These are phyloP conservation scores for Yarrowia bubula DNA, from an alignment of 805 yeast genomes.

Conservation along the genomic window DNA sequence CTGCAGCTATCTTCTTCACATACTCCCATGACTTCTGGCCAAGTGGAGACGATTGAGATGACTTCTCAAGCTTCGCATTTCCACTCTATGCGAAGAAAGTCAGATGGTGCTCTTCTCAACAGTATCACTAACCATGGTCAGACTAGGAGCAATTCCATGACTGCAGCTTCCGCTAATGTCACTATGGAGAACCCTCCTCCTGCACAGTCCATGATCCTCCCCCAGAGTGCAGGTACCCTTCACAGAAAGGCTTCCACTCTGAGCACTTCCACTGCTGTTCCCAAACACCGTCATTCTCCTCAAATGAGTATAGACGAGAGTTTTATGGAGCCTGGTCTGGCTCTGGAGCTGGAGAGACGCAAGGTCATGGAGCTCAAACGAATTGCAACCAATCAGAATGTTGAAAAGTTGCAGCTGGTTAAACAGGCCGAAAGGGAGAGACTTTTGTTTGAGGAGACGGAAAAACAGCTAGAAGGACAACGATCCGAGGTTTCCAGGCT, in stretches of 20 bases:
- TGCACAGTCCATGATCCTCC: not conserved
- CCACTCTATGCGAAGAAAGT: not conserved
- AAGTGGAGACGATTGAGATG: constrained; percentile 12
- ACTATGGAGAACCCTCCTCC: constrained; percentile 1
- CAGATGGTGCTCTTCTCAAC: not conserved
- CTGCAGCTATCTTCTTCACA: constrained; percentile 3
- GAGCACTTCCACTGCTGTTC: not conserved
- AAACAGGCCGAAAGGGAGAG: constrained; percentile 8
- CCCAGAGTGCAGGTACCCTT: not conserved
- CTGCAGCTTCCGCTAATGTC: not conserved
- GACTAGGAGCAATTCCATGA: not conserved
- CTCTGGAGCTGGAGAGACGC: constrained; percentile 12
- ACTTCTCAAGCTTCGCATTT: constrained; percentile 20
- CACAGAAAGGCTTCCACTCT: not conserved
- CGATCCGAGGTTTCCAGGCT: not conserved
- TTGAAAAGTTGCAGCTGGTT: constrained; percentile 14
- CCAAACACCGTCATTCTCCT: not conserved
- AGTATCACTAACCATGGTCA: not conserved
- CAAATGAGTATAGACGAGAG: not conserved
- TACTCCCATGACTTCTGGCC: not conserved
- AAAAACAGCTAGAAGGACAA: not conserved
- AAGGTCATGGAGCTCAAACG: constrained; percentile 23
- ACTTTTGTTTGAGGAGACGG: constrained; percentile 10
- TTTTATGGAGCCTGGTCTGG: not conserved
- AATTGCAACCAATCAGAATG: constrained; percentile 8